phyloP scores from a whole-genome alignment of 352 stramenopile species.

The Phytopythium aichiense region DNA sequence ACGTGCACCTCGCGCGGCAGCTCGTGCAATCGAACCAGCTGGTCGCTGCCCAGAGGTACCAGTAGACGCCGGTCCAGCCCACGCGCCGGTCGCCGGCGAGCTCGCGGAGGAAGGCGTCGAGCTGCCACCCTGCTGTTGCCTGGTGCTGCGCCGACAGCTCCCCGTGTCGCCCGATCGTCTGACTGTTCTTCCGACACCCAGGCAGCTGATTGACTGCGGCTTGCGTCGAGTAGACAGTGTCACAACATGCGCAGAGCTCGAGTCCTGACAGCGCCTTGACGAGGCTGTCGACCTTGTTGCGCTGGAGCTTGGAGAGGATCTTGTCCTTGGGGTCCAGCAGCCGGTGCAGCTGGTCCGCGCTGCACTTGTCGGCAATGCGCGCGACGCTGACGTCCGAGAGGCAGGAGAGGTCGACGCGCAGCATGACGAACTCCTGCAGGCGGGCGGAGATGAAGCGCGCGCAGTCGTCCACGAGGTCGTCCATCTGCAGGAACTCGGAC shows the following conservation, averaged over 20 bases:
- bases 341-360: conserved; percentile 47
- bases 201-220: neutral
- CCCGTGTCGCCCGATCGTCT: conserved; percentile 37
- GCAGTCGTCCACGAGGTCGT: conserved; percentile 81
- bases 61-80: conserved; percentile 70
- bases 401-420: conserved; percentile 86
- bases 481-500: conserved; percentile 91
- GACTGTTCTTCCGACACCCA: conserved; percentile 33
- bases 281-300: conserved; percentile 74
- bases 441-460: conserved; percentile 63
- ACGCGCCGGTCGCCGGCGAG: conserved; percentile 34
- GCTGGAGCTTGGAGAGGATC: conserved; percentile 79
- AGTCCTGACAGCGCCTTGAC: conserved; percentile 35
- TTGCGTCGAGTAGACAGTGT: conserved; percentile 7
- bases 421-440: conserved; percentile 78
- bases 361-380: conserved; percentile 65
- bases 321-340: conserved; percentile 86
- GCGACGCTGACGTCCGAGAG: conserved; percentile 70
- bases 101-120: conserved; percentile 39
- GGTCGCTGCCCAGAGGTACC: conserved; percentile 75
- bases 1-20: conserved; percentile 37
- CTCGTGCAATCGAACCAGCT: conserved; percentile 47
- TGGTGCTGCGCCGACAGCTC: conserved; percentile 46
- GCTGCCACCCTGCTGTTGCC: conserved; percentile 34
- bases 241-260: conserved; percentile 40